A percentile compares a stretch with the other conserved stretches of the same genome.
Conservation (phyloP, 163 green algal species). For the Smithsoniella earleae region DNA sequence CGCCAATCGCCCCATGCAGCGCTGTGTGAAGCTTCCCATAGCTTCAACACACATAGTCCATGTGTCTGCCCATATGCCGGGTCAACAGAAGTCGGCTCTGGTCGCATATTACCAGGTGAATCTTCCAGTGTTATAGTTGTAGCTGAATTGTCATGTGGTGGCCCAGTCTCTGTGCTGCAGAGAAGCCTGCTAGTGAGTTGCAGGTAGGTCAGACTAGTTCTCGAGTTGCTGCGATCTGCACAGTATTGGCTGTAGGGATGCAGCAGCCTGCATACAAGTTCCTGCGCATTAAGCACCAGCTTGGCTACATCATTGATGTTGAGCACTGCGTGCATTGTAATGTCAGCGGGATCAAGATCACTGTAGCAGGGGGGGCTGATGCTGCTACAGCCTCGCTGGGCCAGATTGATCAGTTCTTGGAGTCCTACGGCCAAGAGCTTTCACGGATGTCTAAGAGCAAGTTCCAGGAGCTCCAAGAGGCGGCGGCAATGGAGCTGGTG, state of each 20-base stretch:
- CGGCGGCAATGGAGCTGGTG: conserved; percentile 6
- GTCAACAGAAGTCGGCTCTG: too few relatives aligned
- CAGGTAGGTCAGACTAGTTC: not conserved
- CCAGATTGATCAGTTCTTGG: not conserved
- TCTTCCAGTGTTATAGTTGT: too few relatives aligned
- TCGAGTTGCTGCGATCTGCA: not conserved
- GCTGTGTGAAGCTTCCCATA: too few relatives aligned
- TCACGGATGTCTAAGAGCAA: not conserved
- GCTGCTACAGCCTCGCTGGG: not conserved
- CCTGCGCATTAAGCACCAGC: conserved; percentile 4
- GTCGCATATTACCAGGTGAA: too few relatives aligned
- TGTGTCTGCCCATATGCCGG: too few relatives aligned
- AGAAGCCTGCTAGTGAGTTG: too few relatives aligned
- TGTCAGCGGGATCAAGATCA: not conserved
- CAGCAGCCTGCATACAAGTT: not conserved
- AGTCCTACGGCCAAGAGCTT: not conserved
- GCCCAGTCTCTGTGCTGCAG: too few relatives aligned
- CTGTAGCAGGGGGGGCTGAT: not conserved
- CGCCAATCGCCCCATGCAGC: too few relatives aligned
- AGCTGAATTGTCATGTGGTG: too few relatives aligned
- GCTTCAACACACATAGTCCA: too few relatives aligned
- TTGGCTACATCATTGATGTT: conserved; percentile 10
- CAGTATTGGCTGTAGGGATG: not conserved
- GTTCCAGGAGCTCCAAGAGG: not conserved
- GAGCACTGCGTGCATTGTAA: not conserved